Evolutionary conservation across 345 rosid species (phyloP).

Genomic region (Eucalyptus camaldulensis): DNA sequence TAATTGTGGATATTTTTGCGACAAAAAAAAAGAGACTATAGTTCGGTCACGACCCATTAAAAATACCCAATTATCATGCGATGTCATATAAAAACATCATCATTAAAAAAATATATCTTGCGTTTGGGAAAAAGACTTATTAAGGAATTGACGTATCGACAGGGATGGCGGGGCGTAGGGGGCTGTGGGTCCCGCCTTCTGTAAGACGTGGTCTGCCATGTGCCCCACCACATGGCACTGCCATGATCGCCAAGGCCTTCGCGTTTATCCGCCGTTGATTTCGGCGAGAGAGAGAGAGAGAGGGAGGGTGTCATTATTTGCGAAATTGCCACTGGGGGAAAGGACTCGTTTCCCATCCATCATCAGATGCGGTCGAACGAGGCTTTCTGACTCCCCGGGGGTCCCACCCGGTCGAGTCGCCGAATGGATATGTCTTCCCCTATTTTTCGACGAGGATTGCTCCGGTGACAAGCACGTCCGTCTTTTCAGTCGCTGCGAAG

Average conservation of each 20-base stretch:
- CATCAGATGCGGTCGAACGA: not conserved
- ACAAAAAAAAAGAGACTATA: too few species aligned
- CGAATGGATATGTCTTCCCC: not conserved
- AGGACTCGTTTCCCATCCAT: not conserved
- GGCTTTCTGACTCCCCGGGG: not conserved
- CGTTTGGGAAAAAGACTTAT: not conserved
- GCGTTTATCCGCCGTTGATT: not conserved
- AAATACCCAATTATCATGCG: not conserved
- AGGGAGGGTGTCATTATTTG: not conserved
- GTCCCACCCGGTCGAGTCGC: not conserved
- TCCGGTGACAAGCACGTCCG: not conserved
- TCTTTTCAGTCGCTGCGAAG: not conserved
- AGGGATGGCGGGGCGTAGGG: not conserved
- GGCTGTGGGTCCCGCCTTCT: not conserved
- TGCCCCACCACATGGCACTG: not conserved
- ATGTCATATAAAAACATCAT: not conserved
- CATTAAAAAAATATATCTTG: not conserved
- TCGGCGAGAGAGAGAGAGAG: not conserved
- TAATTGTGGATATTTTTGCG: not conserved
- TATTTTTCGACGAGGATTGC: not conserved
- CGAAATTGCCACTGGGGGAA: not conserved
- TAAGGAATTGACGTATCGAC: not conserved
- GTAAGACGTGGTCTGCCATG: not conserved
- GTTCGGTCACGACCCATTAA: not conserved
- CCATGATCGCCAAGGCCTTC: not conserved